phyloP scores from a whole-genome alignment of 1,284 basidiomycete species.

The Pseudozyma sp. region DNA sequence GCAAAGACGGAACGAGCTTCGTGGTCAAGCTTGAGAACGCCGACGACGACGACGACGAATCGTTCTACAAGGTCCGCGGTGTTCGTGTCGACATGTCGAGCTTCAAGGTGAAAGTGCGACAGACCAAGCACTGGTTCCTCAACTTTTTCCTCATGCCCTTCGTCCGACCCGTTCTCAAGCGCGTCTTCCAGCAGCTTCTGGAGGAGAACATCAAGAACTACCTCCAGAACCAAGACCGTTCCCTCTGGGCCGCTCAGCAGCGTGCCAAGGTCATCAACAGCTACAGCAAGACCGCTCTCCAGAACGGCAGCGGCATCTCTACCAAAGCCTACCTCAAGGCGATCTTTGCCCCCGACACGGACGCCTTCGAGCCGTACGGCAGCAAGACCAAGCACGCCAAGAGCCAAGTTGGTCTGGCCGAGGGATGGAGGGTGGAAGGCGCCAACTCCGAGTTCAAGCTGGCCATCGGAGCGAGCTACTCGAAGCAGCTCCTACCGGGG shows the following conservation, averaged over 20 bases:
- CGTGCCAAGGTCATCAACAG: slow-evolving; percentile 71
- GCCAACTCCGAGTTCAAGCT: slow-evolving; percentile 70
- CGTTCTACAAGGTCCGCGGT: slow-evolving; percentile 71
- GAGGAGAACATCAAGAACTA: slow-evolving; percentile 68
- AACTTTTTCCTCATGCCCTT: slow-evolving; percentile 66
- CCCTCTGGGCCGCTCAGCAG: slow-evolving; percentile 70
- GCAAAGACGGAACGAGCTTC: slow-evolving; percentile 69
- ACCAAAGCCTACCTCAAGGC: slow-evolving; percentile 71
- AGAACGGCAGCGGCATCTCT: slow-evolving; percentile 66
- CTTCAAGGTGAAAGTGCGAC: slow-evolving; percentile 63
- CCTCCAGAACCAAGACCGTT: slow-evolving; percentile 56
- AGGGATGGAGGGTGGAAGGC: slow-evolving; percentile 62
- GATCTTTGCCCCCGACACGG: slow-evolving; percentile 68
- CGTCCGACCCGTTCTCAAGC: slow-evolving; percentile 52
- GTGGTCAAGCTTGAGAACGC: slow-evolving; percentile 71
- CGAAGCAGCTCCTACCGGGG: slow-evolving; percentile 69
- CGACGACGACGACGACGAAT: slow-evolving; percentile 70
- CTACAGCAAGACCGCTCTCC: slow-evolving; percentile 38
- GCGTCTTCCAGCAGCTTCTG: slow-evolving; percentile 63
- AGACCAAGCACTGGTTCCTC: slow-evolving; percentile 60
- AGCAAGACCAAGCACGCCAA: slow-evolving; percentile 68
- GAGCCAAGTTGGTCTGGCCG: slow-evolving; percentile 39
- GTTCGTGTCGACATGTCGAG: slow-evolving; percentile 70
- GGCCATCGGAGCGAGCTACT: slow-evolving; percentile 71
- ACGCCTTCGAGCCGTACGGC: slow-evolving; percentile 60